Evolutionary conservation across 78 protist genomes (phyloP).

Genomic region (Bigelowiella natans): DNA sequence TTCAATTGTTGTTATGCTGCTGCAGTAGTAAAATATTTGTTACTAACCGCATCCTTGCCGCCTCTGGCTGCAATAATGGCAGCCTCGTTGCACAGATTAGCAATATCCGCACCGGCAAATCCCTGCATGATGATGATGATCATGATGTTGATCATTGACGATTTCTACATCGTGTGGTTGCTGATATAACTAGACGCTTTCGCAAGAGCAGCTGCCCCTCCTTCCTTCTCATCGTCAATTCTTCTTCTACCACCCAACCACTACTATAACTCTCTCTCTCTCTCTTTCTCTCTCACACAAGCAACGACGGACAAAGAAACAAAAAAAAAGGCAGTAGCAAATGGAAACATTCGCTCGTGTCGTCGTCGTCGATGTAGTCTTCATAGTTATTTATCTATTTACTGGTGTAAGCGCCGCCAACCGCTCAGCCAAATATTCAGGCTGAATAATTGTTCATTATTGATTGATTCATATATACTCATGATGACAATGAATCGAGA

Average conservation of each 20-base stretch:
- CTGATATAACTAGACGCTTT: too few relatives aligned
- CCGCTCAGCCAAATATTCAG: neutral
- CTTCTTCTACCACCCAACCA: neutral
- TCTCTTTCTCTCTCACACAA: neutral
- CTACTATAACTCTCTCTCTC: neutral
- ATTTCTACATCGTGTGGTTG: too few relatives aligned
- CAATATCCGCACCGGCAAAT: slow-evolving; percentile 85
- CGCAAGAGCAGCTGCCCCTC: too few relatives aligned
- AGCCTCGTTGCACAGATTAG: slow-evolving; percentile 82
- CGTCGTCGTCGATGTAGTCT: slow-evolving; percentile 12
- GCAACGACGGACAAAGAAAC: neutral
- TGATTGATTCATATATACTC: too few relatives aligned
- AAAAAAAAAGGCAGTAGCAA: neutral
- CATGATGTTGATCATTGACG: too few relatives aligned
- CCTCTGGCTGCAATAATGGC: slow-evolving; percentile 46
- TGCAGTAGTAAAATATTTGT: too few relatives aligned
- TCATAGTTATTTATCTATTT: slow-evolving; percentile 22
- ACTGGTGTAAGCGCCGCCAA: neutral
- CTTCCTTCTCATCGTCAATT: neutral
- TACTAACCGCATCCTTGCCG: neutral
- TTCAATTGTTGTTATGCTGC: too few relatives aligned
- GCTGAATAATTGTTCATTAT: too few relatives aligned
- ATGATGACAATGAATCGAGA: too few relatives aligned
- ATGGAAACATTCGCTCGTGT: neutral
- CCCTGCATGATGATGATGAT: too few relatives aligned